phyloP scores from a whole-genome alignment of 2,329 filamentous ascomycete genomes.

The Diaporthe sp. region DNA sequence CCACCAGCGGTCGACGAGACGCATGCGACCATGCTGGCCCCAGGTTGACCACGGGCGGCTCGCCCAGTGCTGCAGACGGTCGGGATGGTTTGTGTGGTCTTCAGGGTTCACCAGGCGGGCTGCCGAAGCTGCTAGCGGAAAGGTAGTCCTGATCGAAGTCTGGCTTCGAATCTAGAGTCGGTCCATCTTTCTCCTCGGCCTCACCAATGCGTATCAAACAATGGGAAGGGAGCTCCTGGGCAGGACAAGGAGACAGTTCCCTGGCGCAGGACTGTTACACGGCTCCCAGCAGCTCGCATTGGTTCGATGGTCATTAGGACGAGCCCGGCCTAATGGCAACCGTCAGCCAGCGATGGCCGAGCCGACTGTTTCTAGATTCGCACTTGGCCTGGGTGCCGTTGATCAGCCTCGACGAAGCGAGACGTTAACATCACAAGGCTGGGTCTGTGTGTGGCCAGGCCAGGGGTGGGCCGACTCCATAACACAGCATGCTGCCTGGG shows the following conservation, averaged over 20 bases:
- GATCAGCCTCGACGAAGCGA: conserved; percentile 21
- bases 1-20: neutral
- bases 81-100: neutral
- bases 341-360: conserved; percentile 23
- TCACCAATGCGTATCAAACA: neutral
- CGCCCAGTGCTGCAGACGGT: conserved; percentile 3
- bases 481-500: neutral
- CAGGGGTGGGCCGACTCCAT: neutral
- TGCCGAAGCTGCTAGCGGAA: conserved; percentile 2
- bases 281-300: neutral
- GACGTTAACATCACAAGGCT: conserved; percentile 34
- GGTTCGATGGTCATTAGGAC: neutral
- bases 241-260: conserved; percentile 14
- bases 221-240: conserved; percentile 4
- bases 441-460: neutral
- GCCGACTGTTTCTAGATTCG: conserved; percentile 16
- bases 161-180: conserved; percentile 15
- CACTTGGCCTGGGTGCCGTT: conserved; percentile 12
- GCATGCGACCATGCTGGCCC: conserved; percentile 6
- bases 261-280: conserved; percentile 26
- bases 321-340: conserved; percentile 13
- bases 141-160: conserved; percentile 28
- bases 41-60: neutral
- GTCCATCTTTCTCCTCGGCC: neutral
- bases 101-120: conserved; percentile 1